Evolutionary conservation across 345 rosid species (phyloP), one percentile per base, ranked within the genome.

Genomic region (Arabis hirsuta): DNA sequence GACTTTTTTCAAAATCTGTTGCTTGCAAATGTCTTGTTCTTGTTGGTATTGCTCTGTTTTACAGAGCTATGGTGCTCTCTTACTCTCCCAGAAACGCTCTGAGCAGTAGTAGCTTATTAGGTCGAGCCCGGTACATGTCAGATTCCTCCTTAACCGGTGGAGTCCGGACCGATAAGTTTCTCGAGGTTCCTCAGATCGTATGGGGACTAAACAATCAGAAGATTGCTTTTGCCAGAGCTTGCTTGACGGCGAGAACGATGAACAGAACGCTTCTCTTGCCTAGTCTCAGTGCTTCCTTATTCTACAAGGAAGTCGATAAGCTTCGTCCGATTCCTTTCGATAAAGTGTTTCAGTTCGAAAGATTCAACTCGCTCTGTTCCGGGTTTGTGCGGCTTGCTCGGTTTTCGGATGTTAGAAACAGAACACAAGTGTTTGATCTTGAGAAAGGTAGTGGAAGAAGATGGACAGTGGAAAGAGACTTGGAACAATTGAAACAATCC

Each of bases 121-220:
- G 71, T 26, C 74, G 16, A 27, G 31, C 53, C n/a, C 76, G 34
- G 44, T 57, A 84, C 59, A 52, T 70, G 29, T 57, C 75, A 10
- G 76, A 44, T 58, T 26, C 68, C 29, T 80, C 82, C 14, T 34
- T 43, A 31, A 73, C 77, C 38, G n/a, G 1, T 41, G 88, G 86
- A 42, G 76, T 88, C 44, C 76, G 90, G 9, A 68, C 46, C 22
- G 82, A 87, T 51, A 95, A 87, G 86, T 90, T 92, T 52, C 73
- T 92, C 41, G 91, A 86, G 79, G 94, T 83, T 82, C 99, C 99
- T 63, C 99, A 92, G 73, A 92, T 95, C 50, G 97, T 90, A 0
- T 95, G 99, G 99, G 99, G 99, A 34, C 64, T 95, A 9, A 95
- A 95, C 84, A 95, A 95, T 79, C 99, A 95, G 75, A 95, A 95